Percentiles rank a stretch among this genome's conserved stretches.
These are phyloP conservation scores for Fusarium pseudocircinatum DNA, from an alignment of 2,329 filamentous ascomycete species.

Conservation along the genomic window DNA sequence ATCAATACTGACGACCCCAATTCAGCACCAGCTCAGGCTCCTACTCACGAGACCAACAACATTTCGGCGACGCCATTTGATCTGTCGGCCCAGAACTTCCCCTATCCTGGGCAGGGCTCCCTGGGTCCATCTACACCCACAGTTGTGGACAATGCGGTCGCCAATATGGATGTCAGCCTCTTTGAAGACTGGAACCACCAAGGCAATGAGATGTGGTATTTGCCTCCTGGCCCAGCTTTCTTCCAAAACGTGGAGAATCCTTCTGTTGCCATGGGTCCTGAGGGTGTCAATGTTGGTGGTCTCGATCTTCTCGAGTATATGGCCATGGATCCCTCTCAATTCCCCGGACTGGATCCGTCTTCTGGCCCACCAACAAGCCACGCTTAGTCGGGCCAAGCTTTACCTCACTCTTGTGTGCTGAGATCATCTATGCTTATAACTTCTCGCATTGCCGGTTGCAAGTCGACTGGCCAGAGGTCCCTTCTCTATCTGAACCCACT, in stretches of 20 bases:
- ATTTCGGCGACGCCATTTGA: conserved; percentile 74
- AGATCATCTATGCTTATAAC: not conserved
- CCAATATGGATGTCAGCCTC: conserved; percentile 52
- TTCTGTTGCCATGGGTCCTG: conserved; percentile 72
- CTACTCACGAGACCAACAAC: conserved; percentile 54
- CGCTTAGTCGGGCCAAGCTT: not conserved
- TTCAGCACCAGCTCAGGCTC: conserved; percentile 50
- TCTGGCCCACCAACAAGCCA: conserved; percentile 38
- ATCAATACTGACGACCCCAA: conserved; percentile 15
- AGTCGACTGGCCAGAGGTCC: not conserved
- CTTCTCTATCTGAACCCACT: not conserved
- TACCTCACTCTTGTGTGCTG: not conserved
- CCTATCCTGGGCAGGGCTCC: conserved; percentile 60
- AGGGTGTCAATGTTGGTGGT: conserved; percentile 73
- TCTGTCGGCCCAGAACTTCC: conserved; percentile 63
- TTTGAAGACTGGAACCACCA: conserved; percentile 66
- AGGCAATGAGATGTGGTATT: conserved; percentile 72
- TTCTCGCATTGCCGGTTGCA: not conserved
- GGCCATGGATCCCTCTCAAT: conserved; percentile 65
- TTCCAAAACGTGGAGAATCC: conserved; percentile 72
- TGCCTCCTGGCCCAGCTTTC: conserved; percentile 70
- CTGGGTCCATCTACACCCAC: conserved; percentile 62
- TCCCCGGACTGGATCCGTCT: conserved; percentile 48
- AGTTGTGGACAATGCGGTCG: conserved; percentile 45
- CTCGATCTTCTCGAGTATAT: conserved; percentile 75